Percentiles rank a stretch among this genome's conserved stretches.
phyloP scores from a whole-genome alignment of 306 rosid genomes.

The Quercus cerris region DNA sequence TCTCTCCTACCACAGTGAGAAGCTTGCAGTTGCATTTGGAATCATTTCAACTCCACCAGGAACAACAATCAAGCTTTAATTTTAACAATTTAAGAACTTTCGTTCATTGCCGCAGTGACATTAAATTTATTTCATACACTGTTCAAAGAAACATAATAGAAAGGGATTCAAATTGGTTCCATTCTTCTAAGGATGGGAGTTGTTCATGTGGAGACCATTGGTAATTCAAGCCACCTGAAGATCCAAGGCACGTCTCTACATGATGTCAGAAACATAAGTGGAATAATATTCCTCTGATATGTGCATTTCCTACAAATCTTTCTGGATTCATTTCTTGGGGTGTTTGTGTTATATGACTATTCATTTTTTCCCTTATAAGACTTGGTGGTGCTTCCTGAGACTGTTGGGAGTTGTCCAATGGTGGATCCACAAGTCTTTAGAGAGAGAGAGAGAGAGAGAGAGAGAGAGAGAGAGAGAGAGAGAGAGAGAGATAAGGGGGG shows the following conservation, averaged over 20 bases:
- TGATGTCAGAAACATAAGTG: neutral
- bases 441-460: neutral
- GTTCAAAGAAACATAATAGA: constrained; percentile 41
- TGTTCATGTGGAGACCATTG: constrained; percentile 66
- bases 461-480: neutral
- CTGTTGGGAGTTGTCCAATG: neutral
- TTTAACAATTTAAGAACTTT: constrained; percentile 65
- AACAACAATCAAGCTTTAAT: constrained; percentile 47
- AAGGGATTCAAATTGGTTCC: constrained; percentile 71
- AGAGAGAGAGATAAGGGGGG: neutral
- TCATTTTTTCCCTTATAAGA: neutral
- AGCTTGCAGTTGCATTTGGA: constrained; percentile 65
- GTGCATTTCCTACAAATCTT: neutral
- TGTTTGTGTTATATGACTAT: neutral
- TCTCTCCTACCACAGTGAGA: constrained; percentile 67
- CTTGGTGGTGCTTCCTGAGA: neutral
- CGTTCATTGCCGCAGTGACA: constrained; percentile 59
- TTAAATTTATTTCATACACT: constrained; percentile 55
- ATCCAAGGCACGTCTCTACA: neutral
- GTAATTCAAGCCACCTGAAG: constrained; percentile 16
- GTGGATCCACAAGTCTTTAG: neutral
- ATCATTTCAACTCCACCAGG: constrained; percentile 62
- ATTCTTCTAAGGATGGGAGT: constrained; percentile 54
- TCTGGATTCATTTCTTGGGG: neutral
- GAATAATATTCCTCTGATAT: neutral